These are phyloP conservation scores for Serendipita indica DNA, from an alignment of 768 basidiomycete genomes.

Conservation along the genomic window DNA sequence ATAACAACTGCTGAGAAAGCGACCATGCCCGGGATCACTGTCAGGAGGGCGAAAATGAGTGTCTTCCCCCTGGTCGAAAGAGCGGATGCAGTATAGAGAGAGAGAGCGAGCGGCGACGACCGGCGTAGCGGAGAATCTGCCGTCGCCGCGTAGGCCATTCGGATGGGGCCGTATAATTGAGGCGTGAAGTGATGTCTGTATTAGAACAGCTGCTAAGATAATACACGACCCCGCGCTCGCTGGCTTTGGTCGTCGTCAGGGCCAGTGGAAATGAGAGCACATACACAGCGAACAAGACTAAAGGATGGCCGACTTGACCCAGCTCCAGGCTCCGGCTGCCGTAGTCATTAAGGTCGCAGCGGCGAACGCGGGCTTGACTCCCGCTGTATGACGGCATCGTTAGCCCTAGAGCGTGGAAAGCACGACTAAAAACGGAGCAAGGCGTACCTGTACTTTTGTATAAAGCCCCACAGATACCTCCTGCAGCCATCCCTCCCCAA, in stretches of 20 bases:
- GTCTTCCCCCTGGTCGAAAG: too few relatives aligned
- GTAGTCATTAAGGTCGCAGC: slow-evolving; percentile 83
- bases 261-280: slow-evolving; percentile 9
- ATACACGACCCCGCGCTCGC: neutral
- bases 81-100: too few relatives aligned
- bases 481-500: slow-evolving; percentile 82
- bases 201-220: neutral
- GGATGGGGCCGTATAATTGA: too few relatives aligned
- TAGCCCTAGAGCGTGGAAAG: slow-evolving; percentile 20
- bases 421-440: slow-evolving; percentile 19
- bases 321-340: slow-evolving; percentile 86
- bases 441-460: slow-evolving; percentile 87
- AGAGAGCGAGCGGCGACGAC: too few relatives aligned
- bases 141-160: too few relatives aligned
- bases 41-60: too few relatives aligned
- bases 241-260: neutral
- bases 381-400: slow-evolving; percentile 62
- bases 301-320: slow-evolving; percentile 71
- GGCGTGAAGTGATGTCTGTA: neutral
- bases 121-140: too few relatives aligned
- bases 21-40: too few relatives aligned
- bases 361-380: slow-evolving; percentile 75
- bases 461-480: slow-evolving; percentile 75
- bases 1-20: too few relatives aligned
- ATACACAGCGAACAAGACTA: slow-evolving; percentile 22